A percentile compares a stretch with the other conserved stretches of the same genome.
Conservation (phyloP, 805 yeast species). For the Cyberlindnera euphorbiae region DNA sequence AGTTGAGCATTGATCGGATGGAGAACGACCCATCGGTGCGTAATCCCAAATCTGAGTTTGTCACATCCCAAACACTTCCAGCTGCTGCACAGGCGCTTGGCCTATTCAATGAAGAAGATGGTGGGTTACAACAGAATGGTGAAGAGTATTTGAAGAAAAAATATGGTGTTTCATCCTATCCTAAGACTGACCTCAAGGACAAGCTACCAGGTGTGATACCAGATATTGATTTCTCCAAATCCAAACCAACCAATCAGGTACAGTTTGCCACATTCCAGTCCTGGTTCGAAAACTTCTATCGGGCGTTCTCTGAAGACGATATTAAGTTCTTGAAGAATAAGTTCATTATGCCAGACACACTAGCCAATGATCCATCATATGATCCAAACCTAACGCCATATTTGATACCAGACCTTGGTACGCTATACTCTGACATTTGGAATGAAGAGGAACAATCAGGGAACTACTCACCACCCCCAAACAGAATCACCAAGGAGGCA, state of each 20-base stretch:
- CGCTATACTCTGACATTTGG: conserved; percentile 80
- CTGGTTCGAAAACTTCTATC: conserved; percentile 79
- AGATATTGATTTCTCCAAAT: conserved; percentile 74
- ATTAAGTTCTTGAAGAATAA: conserved; percentile 63
- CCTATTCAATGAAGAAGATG: conserved; percentile 52
- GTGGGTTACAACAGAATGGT: conserved; percentile 61
- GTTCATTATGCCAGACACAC: conserved; percentile 47
- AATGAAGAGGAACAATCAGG: conserved; percentile 65
- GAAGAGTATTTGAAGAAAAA: conserved; percentile 68
- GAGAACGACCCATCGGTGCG: conserved; percentile 56
- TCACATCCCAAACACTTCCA: conserved; percentile 63
- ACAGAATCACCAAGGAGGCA: conserved; percentile 36
- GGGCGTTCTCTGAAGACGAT: conserved; percentile 78
- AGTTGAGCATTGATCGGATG: conserved; percentile 24
- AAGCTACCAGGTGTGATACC: conserved; percentile 88
- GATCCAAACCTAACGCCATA: conserved; percentile 71
- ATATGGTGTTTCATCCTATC: conserved; percentile 89
- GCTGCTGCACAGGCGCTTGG: conserved; percentile 61
- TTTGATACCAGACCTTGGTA: conserved; percentile 81
- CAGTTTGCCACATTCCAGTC: conserved; percentile 85
- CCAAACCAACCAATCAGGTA: conserved; percentile 85
- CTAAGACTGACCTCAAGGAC: conserved; percentile 67
- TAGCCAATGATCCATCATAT: conserved; percentile 40
- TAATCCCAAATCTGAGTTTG: conserved; percentile 76
- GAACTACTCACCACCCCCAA: conserved; percentile 46